Conservation (phyloP, 2,329 filamentous ascomycete species). For the Paraphaeosphaeria minitans region DNA sequence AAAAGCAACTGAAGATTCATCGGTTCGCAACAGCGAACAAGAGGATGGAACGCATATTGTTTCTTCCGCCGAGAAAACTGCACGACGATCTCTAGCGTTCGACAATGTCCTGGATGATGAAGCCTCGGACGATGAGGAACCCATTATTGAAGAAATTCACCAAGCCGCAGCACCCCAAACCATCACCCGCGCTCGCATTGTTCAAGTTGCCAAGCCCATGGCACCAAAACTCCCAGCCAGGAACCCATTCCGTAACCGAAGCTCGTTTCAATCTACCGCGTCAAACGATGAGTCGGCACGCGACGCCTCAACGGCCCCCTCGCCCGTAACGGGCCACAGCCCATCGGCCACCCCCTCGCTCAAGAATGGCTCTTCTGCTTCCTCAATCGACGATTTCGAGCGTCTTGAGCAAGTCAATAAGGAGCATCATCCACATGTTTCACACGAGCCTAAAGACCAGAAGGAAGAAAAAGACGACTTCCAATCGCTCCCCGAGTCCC, state of each 20-base stretch:
- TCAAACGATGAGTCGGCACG: conserved; percentile 26
- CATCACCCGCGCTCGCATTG: conserved; percentile 77
- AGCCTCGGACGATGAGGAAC: conserved; percentile 61
- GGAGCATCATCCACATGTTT: conserved; percentile 33
- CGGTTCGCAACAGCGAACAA: conserved; percentile 15
- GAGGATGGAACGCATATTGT: conserved; percentile 18
- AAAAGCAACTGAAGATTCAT: conserved; percentile 23
- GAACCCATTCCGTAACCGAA: conserved; percentile 65
- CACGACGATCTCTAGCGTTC: conserved; percentile 27
- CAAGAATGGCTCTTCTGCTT: conserved; percentile 40
- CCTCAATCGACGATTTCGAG: conserved; percentile 37
- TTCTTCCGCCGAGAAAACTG: conserved; percentile 18
- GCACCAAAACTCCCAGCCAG: conserved; percentile 78
- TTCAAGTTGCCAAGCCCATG: conserved; percentile 81
- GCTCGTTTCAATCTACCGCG: conserved; percentile 41
- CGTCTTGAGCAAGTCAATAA: conserved; percentile 36
- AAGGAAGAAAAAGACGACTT: conserved; percentile 48
- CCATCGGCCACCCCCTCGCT: conserved; percentile 43
- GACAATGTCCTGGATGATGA: conserved; percentile 57
- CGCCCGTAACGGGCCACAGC: conserved; percentile 32
- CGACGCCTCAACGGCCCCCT: conserved; percentile 26
- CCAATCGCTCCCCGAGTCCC: conserved; percentile 48
- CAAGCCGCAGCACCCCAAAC: conserved; percentile 67
- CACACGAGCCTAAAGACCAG: conserved; percentile 21
- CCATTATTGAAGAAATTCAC: conserved; percentile 72